Conservation (phyloP, 1,284 basidiomycete species). For the Nidula niveotomentosa region DNA sequence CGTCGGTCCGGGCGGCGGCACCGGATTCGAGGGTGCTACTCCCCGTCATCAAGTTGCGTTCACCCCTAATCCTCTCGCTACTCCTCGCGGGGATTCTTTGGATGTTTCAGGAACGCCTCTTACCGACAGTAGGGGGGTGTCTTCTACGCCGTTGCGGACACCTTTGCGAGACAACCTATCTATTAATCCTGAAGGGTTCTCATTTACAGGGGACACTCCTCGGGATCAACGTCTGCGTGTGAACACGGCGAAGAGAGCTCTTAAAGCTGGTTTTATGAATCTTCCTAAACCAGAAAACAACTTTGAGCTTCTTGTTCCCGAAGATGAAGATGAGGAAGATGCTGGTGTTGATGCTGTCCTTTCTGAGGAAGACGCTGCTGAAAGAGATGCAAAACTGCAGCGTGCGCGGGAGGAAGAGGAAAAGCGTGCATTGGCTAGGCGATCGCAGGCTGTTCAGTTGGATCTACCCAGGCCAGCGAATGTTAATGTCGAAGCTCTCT, state of each 20-base stretch:
- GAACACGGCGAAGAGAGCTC: constrained; percentile 67
- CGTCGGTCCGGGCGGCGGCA: constrained; percentile 67
- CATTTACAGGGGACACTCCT: constrained; percentile 66
- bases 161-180: constrained; percentile 90
- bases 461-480: constrained; percentile 87
- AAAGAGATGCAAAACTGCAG: constrained; percentile 82
- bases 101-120: constrained; percentile 69
- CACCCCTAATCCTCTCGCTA: constrained; percentile 95
- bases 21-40: constrained; percentile 90
- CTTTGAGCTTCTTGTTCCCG: constrained; percentile 92
- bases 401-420: constrained; percentile 78
- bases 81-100: constrained; percentile 57
- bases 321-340: constrained; percentile 73
- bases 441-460: constrained; percentile 82
- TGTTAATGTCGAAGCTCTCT: constrained; percentile 70
- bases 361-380: constrained; percentile 87
- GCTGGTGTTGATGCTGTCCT: constrained; percentile 37
- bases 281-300: constrained; percentile 97
- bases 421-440: constrained; percentile 73
- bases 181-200: constrained; percentile 77
- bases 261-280: constrained; percentile 81
- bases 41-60: constrained; percentile 87
- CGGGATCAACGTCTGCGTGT: constrained; percentile 67
- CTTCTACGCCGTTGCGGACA: constrained; percentile 84
- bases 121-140: constrained; percentile 37